Evolutionary conservation across 2,329 filamentous ascomycete genomes (phyloP).

Genomic region (Penicillium decumbens): DNA sequence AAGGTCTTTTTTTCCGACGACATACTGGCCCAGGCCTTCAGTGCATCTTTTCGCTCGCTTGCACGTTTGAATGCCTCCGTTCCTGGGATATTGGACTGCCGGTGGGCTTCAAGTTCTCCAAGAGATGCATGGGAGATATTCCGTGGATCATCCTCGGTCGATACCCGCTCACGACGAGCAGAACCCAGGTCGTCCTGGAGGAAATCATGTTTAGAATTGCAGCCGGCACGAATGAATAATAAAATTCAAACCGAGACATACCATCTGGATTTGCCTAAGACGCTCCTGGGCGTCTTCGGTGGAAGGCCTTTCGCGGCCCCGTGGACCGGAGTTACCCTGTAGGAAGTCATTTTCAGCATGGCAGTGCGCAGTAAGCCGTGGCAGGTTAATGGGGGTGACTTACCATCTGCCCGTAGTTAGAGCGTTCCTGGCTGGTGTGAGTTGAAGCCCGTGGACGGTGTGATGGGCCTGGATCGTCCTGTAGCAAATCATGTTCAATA

Average conservation of each 20-base stretch:
- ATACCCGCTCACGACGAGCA: constrained; percentile 35
- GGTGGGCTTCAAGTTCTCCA: constrained; percentile 27
- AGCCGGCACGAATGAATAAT: neutral
- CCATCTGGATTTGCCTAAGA: constrained; percentile 27
- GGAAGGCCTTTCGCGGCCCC: neutral
- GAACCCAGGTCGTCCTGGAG: constrained; percentile 38
- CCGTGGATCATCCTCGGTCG: constrained; percentile 26
- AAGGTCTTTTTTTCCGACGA: neutral
- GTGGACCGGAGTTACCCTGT: neutral
- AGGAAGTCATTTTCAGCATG: neutral
- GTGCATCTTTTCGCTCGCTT: neutral
- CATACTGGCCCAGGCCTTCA: constrained; percentile 36
- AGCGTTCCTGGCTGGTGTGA: neutral
- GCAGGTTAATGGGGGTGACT: neutral
- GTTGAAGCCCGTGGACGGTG: neutral
- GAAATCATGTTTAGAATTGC: neutral
- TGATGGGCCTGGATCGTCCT: neutral
- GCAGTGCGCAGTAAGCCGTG: neutral
- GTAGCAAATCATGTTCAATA: neutral
- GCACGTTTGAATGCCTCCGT: constrained; percentile 20
- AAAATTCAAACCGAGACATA: constrained; percentile 5
- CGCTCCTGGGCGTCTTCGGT: neutral
- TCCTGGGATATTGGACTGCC: constrained; percentile 30
- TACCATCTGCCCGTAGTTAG: neutral
- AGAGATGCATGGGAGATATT: constrained; percentile 12